These are phyloP conservation scores for Yarrowia phangngaensis DNA, from an alignment of 805 yeast genomes.

Conservation along the genomic window DNA sequence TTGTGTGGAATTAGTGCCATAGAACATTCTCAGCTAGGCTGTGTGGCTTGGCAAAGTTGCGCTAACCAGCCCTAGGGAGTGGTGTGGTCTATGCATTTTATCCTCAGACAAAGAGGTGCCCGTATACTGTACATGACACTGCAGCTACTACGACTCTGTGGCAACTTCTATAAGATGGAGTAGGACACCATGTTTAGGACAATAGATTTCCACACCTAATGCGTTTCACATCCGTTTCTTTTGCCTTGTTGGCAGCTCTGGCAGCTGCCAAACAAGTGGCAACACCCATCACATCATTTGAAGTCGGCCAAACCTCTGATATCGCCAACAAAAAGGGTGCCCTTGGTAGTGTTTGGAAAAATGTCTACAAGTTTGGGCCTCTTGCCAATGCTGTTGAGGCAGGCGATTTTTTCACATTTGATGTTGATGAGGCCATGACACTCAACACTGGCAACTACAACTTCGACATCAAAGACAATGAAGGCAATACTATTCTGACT, in stretches of 20 bases:
- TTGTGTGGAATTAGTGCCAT: too few species aligned
- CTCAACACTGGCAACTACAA: neutral
- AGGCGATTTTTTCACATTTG: constrained; percentile 15
- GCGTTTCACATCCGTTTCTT: too few species aligned
- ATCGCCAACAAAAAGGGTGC: neutral
- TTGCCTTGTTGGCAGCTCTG: constrained; percentile 10
- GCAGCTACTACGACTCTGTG: too few species aligned
- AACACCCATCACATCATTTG: neutral
- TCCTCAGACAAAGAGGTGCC: too few species aligned
- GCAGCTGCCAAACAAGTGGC: constrained; percentile 15
- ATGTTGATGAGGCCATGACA: neutral
- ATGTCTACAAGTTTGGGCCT: constrained; percentile 6
- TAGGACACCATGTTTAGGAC: too few species aligned
- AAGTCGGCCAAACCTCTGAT: neutral
- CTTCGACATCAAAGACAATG: constrained; percentile 10
- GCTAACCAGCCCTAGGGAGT: too few species aligned
- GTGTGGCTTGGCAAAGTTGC: too few species aligned
- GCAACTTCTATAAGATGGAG: too few species aligned
- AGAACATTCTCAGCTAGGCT: too few species aligned
- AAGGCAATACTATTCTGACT: constrained; percentile 5
- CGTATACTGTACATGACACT: too few species aligned
- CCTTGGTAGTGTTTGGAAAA: constrained; percentile 3
- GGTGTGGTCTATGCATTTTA: too few species aligned
- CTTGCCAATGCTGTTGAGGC: constrained; percentile 2
- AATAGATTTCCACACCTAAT: too few species aligned